Evolutionary conservation across 2,329 filamentous ascomycete species (phyloP).

Genomic region (Botrytis tulipae): DNA sequence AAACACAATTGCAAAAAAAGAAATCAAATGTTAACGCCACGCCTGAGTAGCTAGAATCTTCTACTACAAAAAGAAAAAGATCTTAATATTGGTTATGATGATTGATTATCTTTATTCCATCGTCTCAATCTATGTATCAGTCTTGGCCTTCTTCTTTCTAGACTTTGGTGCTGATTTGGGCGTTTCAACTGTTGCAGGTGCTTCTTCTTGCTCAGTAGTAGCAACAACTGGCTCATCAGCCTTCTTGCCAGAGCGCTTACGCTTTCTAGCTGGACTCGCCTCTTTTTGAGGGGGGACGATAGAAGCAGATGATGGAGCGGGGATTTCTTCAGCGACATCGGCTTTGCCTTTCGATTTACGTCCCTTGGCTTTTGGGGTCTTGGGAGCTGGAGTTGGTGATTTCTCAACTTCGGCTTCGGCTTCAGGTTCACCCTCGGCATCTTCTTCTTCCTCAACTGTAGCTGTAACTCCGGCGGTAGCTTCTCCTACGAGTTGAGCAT

Average conservation of each 20-base stretch:
- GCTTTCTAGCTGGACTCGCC: constrained; percentile 57
- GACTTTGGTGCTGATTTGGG: constrained; percentile 34
- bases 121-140: constrained; percentile 48
- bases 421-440: constrained; percentile 45
- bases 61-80: not conserved
- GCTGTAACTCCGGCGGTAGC: constrained; percentile 40
- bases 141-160: constrained; percentile 47
- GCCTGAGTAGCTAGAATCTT: not conserved
- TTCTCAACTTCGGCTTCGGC: constrained; percentile 43
- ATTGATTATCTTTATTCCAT: not conserved
- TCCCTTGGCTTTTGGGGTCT: constrained; percentile 56
- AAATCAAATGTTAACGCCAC: not conserved
- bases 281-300: constrained; percentile 31
- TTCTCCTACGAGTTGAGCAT: constrained; percentile 49
- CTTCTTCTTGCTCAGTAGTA: constrained; percentile 48
- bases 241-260: constrained; percentile 57
- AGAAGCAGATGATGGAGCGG: constrained; percentile 27
- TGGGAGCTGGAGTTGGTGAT: constrained; percentile 46
- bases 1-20: constrained; percentile 3
- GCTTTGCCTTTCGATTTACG: constrained; percentile 39
- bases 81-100: not conserved
- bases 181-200: constrained; percentile 29
- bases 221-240: constrained; percentile 25
- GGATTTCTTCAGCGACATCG: constrained; percentile 37
- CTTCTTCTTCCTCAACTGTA: constrained; percentile 31